Base-by-base conservation (phyloP, 306 rosid genomes). In the Rubus parviflorus region DNA sequence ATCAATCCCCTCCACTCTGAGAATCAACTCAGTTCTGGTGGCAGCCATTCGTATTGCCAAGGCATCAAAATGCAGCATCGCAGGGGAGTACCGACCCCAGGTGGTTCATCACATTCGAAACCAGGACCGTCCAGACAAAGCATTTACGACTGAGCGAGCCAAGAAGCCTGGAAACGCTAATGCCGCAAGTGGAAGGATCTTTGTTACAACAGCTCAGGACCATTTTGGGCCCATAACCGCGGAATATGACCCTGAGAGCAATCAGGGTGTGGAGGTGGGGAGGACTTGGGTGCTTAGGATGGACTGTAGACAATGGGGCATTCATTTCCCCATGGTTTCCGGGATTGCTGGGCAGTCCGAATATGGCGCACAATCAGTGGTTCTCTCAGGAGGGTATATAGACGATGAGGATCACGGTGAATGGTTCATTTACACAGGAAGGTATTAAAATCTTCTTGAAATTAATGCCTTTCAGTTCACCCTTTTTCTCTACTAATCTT, bases 231-330 rank as follows among this genome's bases (percentile, higher is more conserved):
- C 93, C 0, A 90, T 90, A 30, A 64, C 71, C 3, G 81, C 92
- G 0, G 93, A 84, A 73, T 60, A 88, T 62, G 95, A 90, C 17
- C 97, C 97, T 0, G 78, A 16, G 6, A 75, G 86, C 30, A 84
- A 88, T 2, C 82, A 75, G 73, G 93, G 96, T 10, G 84, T 91
- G 53, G 49, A 85, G 43, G 93, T 89, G 3, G 96, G 96, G 8
- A 89, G 87, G 41, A 54, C 72, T 23, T 91, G 93, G 91, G 84
- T 30, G 52, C 85, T 81, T 20, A 79, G 93, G 62, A 60, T 83
- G 81, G 90, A 83, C 23, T 91, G 96, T 72, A 65, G 96, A 4
- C 96, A 91, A 70, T 92, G 96, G 96, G 97, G 97, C 2, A 87
- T 84, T 45, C 97, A 92, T 78, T 15, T 75, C 15, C 93, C 96